phyloP scores from a whole-genome alignment of 176 grass and related monocot genomes.

The Avena eriantha region DNA sequence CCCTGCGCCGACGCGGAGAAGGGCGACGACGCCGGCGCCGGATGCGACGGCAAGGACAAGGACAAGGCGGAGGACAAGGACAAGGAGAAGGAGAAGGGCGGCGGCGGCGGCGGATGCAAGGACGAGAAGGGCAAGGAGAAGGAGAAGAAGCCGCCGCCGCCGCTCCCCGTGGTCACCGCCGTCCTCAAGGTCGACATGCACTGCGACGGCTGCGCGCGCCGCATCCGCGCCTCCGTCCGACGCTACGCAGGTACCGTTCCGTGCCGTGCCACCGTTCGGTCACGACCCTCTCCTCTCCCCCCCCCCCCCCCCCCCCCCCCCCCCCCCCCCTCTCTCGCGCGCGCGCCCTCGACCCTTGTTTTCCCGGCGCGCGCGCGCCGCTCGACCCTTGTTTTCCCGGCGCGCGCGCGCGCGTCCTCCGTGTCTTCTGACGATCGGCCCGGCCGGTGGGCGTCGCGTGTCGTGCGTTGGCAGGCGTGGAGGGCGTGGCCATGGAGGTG shows the following conservation, averaged over 20 bases:
- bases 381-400: no score
- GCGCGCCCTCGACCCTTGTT: no score
- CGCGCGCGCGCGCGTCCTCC: no score
- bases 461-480: conserved; percentile 52
- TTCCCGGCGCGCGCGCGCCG: no score
- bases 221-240: conserved; percentile 60
- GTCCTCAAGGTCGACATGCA: conserved; percentile 88
- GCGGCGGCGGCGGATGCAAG: not conserved
- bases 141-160: conserved; percentile 25
- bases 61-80: not conserved
- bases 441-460: no score
- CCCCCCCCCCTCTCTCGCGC: not conserved
- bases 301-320: no score
- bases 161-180: conserved; percentile 45
- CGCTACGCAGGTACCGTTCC: conserved; percentile 51
- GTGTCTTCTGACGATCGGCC: not conserved
- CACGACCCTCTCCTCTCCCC: no score
- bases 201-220: conserved; percentile 75
- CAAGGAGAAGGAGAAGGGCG: not conserved
- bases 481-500: conserved; percentile 72
- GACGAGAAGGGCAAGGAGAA: conserved; percentile 14
- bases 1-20: not conserved
- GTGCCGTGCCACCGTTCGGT: no score
- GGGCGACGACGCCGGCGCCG: not conserved
- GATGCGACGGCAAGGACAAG: not conserved